Evolutionary conservation across 106 monocot species (phyloP).

Genomic region (Dioscorea zingiberensis): DNA sequence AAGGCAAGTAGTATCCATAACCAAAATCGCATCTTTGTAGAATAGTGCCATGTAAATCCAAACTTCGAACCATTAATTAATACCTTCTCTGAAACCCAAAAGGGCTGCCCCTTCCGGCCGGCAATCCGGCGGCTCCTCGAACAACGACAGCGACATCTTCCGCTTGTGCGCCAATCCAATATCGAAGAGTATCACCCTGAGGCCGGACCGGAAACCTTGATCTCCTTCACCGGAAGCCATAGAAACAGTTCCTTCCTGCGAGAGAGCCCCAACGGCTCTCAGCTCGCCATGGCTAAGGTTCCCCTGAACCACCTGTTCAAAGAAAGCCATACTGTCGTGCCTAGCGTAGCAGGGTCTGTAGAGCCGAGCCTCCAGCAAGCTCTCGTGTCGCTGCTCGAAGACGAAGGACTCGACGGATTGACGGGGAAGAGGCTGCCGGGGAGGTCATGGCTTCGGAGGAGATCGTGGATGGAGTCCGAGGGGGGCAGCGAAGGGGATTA

Average conservation of each 20-base stretch:
- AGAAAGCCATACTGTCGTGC: constrained; percentile 53
- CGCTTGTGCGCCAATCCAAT: constrained; percentile 72
- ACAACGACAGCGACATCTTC: constrained; percentile 58
- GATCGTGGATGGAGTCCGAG: constrained; percentile 34
- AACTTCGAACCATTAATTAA: too few relatives aligned
- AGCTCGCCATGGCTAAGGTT: constrained; percentile 81
- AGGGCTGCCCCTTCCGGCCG: constrained; percentile 1
- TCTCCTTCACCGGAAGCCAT: constrained; percentile 82
- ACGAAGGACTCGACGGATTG: constrained; percentile 40
- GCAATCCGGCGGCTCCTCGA: constrained; percentile 80
- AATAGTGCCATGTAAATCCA: too few relatives aligned
- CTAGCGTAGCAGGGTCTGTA: constrained; percentile 56
- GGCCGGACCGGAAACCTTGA: constrained; percentile 34
- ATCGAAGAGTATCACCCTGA: constrained; percentile 71
- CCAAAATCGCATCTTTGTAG: too few relatives aligned
- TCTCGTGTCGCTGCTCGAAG: constrained; percentile 39
- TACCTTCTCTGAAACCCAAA: too few relatives aligned
- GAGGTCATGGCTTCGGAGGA: constrained; percentile 58
- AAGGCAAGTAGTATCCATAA: too few relatives aligned
- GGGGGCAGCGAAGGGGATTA: background rate
- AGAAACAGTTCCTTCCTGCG: constrained; percentile 93
- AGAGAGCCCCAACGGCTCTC: constrained; percentile 48
- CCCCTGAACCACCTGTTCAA: constrained; percentile 54
- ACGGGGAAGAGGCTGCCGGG: constrained; percentile 70
- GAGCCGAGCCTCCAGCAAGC: constrained; percentile 46